Percentiles rank a stretch among this genome's conserved stretches.
Evolutionary conservation across 208 protist species (phyloP).

Genomic region (Herpetomonas tarakana): DNA sequence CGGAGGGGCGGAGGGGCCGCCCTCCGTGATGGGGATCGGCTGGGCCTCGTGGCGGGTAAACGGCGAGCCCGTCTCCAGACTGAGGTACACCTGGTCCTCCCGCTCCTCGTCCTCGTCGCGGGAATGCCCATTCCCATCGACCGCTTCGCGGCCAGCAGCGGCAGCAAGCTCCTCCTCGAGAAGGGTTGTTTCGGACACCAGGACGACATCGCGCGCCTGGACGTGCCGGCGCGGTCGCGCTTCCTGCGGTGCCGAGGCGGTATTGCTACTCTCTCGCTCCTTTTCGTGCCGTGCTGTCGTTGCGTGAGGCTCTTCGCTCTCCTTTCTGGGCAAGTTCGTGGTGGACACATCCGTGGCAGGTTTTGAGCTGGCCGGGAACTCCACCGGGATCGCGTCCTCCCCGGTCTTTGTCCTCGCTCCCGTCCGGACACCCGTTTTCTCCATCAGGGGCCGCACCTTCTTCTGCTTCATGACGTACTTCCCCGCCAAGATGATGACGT

Average conservation of each 20-base stretch:
- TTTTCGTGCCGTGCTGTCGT: too few species aligned
- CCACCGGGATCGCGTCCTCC: slow-evolving; percentile 34
- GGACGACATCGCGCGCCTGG: too few species aligned
- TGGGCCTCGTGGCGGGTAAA: slow-evolving; percentile 23
- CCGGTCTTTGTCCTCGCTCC: slow-evolving; percentile 33
- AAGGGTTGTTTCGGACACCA: too few species aligned
- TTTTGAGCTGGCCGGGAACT: slow-evolving; percentile 30
- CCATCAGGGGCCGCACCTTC: slow-evolving; percentile 27
- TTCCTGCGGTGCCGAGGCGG: too few species aligned
- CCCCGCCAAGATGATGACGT: slow-evolving; percentile 35
- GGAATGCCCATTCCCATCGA: too few species aligned
- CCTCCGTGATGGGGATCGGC: slow-evolving; percentile 19
- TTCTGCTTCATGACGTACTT: slow-evolving; percentile 24
- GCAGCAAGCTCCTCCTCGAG: too few species aligned
- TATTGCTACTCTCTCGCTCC: too few species aligned
- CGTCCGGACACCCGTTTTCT: too few species aligned
- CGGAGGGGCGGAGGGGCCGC: slow-evolving; percentile 5
- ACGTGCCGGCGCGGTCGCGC: too few species aligned
- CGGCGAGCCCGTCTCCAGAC: slow-evolving; percentile 6
- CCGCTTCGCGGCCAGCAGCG: too few species aligned
- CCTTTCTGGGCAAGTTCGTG: slow-evolving; percentile 24
- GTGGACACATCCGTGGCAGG: slow-evolving; percentile 37
- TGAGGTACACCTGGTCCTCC: background rate
- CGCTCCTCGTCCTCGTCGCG: background rate
- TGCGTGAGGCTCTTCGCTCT: too few species aligned